A percentile compares a stretch with the other conserved stretches of the same genome.
Evolutionary conservation across 2,329 filamentous ascomycete genomes (phyloP).

Genomic region (Paradendryphiella salina): DNA sequence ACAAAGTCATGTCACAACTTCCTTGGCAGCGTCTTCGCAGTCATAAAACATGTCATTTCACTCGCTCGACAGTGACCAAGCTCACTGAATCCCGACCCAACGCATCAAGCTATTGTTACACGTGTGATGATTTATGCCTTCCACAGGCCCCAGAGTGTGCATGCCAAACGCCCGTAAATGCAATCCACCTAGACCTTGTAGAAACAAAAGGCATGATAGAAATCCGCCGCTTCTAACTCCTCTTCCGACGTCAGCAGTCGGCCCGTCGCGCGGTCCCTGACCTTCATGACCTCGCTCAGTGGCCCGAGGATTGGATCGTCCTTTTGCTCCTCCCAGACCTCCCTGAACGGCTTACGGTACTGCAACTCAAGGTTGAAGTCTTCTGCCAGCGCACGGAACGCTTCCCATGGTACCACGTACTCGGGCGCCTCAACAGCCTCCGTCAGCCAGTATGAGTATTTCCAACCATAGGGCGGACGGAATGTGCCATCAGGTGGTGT

Average conservation of each 20-base stretch:
- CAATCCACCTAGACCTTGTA: conserved; percentile 72
- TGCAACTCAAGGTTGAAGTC: conserved; percentile 96
- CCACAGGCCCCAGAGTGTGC: background rate
- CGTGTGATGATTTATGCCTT: background rate
- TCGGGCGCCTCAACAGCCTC: conserved; percentile 97
- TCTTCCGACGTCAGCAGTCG: conserved; percentile 73
- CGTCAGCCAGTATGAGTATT: conserved; percentile 94
- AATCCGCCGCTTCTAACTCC: conserved; percentile 82
- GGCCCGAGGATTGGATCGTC: conserved; percentile 79
- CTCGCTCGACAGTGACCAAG: no score
- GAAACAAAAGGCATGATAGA: conserved; percentile 95
- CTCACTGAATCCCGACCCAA: no score
- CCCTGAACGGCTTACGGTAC: conserved; percentile 86
- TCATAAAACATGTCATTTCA: no score
- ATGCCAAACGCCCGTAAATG: conserved; percentile 8
- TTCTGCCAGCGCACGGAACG: conserved; percentile 91
- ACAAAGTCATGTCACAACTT: no score
- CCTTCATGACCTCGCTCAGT: conserved; percentile 93
- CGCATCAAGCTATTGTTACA: background rate
- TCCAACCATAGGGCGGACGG: conserved; percentile 94
- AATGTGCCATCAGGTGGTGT: conserved; percentile 88
- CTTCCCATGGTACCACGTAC: conserved; percentile 98
- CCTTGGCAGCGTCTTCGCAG: no score
- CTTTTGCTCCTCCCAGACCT: conserved; percentile 91
- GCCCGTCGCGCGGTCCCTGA: conserved; percentile 70